Conservation (phyloP, 2,329 filamentous ascomycete genomes). For the Ceratocystis albifundus region DNA sequence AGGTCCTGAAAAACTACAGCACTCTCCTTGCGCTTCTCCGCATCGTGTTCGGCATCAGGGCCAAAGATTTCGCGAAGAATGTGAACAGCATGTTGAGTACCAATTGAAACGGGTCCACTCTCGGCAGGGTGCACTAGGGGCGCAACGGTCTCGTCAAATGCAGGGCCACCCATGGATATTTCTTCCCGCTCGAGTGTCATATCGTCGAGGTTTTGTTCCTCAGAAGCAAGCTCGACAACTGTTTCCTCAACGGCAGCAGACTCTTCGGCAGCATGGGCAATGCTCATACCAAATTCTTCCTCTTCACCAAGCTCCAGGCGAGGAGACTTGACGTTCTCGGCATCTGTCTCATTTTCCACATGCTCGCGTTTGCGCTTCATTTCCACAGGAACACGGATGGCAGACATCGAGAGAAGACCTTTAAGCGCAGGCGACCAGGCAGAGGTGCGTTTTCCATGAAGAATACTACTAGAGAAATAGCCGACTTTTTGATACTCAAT, state of each 20-base stretch:
- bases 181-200: constrained; percentile 37
- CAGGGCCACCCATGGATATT: constrained; percentile 38
- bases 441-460: constrained; percentile 65
- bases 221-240: constrained; percentile 52
- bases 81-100: constrained; percentile 92
- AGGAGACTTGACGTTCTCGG: constrained; percentile 57
- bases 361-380: constrained; percentile 90
- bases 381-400: constrained; percentile 63
- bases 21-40: constrained; percentile 61
- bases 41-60: constrained; percentile 53
- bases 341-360: constrained; percentile 68
- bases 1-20: constrained; percentile 84
- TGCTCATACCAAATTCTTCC: constrained; percentile 38
- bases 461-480: constrained; percentile 75
- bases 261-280: constrained; percentile 33
- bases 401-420: constrained; percentile 79
- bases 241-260: constrained; percentile 49
- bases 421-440: constrained; percentile 87
- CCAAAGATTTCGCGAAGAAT: constrained; percentile 83
- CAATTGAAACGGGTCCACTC: constrained; percentile 74
- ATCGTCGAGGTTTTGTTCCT: constrained; percentile 41
- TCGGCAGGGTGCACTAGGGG: constrained; percentile 71
- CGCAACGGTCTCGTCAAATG: constrained; percentile 67
- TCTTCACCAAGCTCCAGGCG: constrained; percentile 58
- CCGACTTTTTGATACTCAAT: constrained; percentile 88